Evolutionary conservation across 164 flowering plant genomes (phyloP).

Genomic region (Santalum album): DNA sequence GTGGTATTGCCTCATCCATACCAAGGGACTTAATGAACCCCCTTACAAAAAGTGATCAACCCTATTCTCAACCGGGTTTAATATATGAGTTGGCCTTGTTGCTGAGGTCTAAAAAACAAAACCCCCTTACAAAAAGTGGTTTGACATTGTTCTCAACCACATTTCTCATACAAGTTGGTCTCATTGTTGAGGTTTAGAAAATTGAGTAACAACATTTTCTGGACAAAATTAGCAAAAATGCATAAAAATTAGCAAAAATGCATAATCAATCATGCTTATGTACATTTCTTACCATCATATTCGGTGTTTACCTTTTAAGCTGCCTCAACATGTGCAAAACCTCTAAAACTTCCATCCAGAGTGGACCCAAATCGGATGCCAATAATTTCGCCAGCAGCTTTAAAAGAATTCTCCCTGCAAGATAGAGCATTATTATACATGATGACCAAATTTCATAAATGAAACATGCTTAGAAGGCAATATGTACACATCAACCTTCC

Average conservation of each 20-base stretch:
- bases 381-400: slow-evolving; percentile 54
- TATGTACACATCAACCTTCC: slow-evolving; percentile 60
- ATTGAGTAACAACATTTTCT: slow-evolving; percentile 31
- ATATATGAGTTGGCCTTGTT: slow-evolving; percentile 26
- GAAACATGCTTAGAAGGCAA: neutral
- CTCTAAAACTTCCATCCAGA: slow-evolving; percentile 50
- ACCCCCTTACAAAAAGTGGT: no score
- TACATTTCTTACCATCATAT: no score
- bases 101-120: no score
- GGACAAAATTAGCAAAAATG: no score
- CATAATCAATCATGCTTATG: no score
- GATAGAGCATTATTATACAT: neutral
- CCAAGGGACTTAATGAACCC: slow-evolving; percentile 59
- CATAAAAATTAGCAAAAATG: no score
- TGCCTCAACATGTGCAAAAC: slow-evolving; percentile 81
- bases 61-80: slow-evolving; percentile 32
- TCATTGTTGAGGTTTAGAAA: no score
- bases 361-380: slow-evolving; percentile 54
- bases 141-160: no score
- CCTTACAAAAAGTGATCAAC: slow-evolving; percentile 43
- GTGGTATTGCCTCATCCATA: slow-evolving; percentile 41
- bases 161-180: no score
- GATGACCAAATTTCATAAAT: neutral
- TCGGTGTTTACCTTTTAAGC: slow-evolving; percentile 68
- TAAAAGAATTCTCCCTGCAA: slow-evolving; percentile 61